These are phyloP conservation scores for Fusarium proliferatum DNA, from an alignment of 2,329 filamentous ascomycete species.

Conservation along the genomic window DNA sequence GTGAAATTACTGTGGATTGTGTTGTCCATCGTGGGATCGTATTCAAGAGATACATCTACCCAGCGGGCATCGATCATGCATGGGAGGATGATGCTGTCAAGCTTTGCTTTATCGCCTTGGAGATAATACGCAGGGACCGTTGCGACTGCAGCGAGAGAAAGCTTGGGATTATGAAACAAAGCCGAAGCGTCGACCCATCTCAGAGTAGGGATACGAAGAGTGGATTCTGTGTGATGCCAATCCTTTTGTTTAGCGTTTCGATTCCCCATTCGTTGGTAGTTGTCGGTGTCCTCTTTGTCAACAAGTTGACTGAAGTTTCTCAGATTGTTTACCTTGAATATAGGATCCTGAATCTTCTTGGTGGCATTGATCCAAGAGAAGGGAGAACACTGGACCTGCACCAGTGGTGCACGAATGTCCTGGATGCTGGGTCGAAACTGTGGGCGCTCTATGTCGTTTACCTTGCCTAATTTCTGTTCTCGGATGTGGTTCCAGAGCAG, in stretches of 20 bases:
- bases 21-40: background rate
- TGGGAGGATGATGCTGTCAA: background rate
- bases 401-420: background rate
- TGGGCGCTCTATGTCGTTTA: background rate
- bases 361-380: background rate
- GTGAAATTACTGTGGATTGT: background rate
- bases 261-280: background rate
- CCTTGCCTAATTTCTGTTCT: background rate
- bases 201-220: background rate
- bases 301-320: background rate
- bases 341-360: background rate
- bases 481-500: accelerated
- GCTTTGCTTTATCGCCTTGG: background rate
- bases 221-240: background rate
- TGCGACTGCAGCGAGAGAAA: background rate
- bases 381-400: background rate
- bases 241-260: background rate
- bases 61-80: background rate
- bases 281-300: background rate
- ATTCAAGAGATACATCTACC: background rate
- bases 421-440: background rate
- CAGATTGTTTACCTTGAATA: background rate
- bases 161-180: accelerated
- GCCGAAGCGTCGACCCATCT: background rate
- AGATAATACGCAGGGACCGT: background rate